Conservation (phyloP, 257 asterid genomes). For the Perilla frutescens region DNA sequence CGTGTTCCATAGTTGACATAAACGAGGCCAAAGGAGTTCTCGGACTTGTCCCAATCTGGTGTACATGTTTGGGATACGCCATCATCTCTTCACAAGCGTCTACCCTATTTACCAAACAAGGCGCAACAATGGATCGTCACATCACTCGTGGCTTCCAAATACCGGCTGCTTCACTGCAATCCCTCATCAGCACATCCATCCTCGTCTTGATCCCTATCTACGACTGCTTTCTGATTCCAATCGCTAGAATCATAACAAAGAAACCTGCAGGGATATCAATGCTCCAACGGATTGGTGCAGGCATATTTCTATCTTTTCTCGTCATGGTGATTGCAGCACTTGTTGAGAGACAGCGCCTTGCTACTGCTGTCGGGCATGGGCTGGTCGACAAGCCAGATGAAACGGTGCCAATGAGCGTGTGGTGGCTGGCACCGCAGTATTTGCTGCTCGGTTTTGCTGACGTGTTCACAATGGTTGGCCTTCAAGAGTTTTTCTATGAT, state of each 20-base stretch:
- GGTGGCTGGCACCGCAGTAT: conserved; percentile 65
- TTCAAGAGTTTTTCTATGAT: no score
- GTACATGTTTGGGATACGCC: conserved; percentile 41
- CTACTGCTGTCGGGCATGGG: conserved; percentile 44
- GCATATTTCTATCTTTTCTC: conserved; percentile 35
- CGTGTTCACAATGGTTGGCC: conserved; percentile 27
- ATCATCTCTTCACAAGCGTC: conserved; percentile 46
- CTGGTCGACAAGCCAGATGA: conserved; percentile 44
- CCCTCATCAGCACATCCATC: conserved; percentile 35
- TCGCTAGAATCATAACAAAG: conserved; percentile 39
- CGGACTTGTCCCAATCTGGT: conserved; percentile 35
- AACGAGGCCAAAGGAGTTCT: conserved; percentile 44
- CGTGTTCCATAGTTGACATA: conserved; percentile 29
- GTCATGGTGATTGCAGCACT: conserved; percentile 50
- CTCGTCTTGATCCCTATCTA: conserved; percentile 43
- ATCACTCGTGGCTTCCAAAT: conserved; percentile 34
- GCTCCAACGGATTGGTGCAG: conserved; percentile 54
- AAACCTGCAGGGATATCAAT: conserved; percentile 53
- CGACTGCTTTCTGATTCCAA: conserved; percentile 52
- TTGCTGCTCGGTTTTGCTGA: conserved; percentile 52
- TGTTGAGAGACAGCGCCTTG: conserved; percentile 45
- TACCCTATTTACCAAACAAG: conserved; percentile 62
- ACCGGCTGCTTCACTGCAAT: conserved; percentile 59
- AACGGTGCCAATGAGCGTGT: conserved; percentile 54
- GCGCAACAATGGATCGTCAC: conserved; percentile 22